phyloP scores from a whole-genome alignment of 352 stramenopile genomes.

The Globisporangium barbulae region DNA sequence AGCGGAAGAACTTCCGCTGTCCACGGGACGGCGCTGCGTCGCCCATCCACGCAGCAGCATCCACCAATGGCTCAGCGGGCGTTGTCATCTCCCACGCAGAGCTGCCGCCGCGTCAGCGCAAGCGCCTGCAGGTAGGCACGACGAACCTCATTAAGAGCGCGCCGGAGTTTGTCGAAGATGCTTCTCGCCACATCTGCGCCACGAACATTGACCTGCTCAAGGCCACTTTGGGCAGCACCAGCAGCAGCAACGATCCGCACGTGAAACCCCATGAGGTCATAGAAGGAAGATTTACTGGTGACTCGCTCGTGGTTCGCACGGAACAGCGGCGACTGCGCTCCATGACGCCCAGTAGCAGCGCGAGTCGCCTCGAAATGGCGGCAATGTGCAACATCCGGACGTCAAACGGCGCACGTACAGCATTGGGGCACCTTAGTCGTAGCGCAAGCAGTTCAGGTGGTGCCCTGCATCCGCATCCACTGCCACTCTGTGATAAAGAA shows the following conservation, averaged over 20 bases:
- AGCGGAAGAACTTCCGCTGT: conserved; percentile 67
- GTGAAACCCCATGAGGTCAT: neutral
- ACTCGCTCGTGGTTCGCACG: conserved; percentile 6
- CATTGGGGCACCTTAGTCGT: conserved; percentile 1
- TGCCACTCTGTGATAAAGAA: neutral
- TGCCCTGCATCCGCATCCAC: neutral
- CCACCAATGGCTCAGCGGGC: conserved; percentile 3
- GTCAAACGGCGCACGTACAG: neutral
- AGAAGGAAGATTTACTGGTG: neutral
- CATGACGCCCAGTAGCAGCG: conserved; percentile 17
- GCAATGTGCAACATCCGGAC: conserved; percentile 6
- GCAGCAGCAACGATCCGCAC: conserved; percentile 3
- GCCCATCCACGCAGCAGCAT: conserved; percentile 13
- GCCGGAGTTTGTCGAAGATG: conserved; percentile 21
- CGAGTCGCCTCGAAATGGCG: conserved; percentile 7
- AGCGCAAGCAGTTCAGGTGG: neutral
- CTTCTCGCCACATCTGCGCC: conserved; percentile 27
- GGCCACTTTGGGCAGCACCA: conserved; percentile 23
- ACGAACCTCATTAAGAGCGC: conserved; percentile 54
- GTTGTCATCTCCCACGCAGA: conserved; percentile 41
- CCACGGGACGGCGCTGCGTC: conserved; percentile 25
- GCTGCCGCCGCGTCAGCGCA: conserved; percentile 49
- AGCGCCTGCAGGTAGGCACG: conserved; percentile 68
- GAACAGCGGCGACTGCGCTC: conserved; percentile 13
- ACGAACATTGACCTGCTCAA: conserved; percentile 52